These are phyloP conservation scores for Sesbania bispinosa DNA, from an alignment of 306 rosid genomes.

Conservation along the genomic window DNA sequence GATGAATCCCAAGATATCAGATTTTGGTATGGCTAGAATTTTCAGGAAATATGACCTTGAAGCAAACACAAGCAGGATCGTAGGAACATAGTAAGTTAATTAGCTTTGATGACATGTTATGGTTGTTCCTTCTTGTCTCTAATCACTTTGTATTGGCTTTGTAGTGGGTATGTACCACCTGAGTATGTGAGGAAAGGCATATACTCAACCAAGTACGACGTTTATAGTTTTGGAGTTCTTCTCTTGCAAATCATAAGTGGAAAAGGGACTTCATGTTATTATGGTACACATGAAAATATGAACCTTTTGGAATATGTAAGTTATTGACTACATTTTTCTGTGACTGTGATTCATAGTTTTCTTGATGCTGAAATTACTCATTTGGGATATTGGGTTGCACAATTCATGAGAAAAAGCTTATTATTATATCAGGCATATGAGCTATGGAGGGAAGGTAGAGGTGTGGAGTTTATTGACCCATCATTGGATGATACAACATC, in stretches of 20 bases:
- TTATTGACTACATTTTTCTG: background rate
- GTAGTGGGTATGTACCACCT: constrained; percentile 63
- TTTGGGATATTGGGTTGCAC: background rate
- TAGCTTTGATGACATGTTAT: background rate
- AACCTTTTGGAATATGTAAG: constrained; percentile 60
- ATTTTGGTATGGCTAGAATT: constrained; percentile 69
- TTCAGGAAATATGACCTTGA: constrained; percentile 51
- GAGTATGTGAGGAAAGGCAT: constrained; percentile 55
- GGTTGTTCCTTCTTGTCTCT: constrained; percentile 6
- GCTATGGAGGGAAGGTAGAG: constrained; percentile 48
- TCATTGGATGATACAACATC: constrained; percentile 49
- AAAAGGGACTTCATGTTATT: constrained; percentile 40
- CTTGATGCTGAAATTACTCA: background rate
- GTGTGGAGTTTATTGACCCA: constrained; percentile 45
- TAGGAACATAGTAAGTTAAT: constrained; percentile 57
- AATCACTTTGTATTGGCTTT: background rate
- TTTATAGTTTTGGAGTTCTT: constrained; percentile 43
- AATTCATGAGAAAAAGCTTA: background rate
- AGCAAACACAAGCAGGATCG: constrained; percentile 61
- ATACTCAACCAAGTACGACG: constrained; percentile 54
- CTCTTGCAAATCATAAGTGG: constrained; percentile 72
- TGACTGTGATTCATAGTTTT: background rate
- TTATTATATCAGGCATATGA: constrained; percentile 42
- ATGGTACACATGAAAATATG: constrained; percentile 40
- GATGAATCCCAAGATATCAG: constrained; percentile 61